A percentile compares a stretch with the other conserved stretches of the same genome.
Evolutionary conservation across 169 alveolate genomes (phyloP).

Genomic region (Babesia microti): DNA sequence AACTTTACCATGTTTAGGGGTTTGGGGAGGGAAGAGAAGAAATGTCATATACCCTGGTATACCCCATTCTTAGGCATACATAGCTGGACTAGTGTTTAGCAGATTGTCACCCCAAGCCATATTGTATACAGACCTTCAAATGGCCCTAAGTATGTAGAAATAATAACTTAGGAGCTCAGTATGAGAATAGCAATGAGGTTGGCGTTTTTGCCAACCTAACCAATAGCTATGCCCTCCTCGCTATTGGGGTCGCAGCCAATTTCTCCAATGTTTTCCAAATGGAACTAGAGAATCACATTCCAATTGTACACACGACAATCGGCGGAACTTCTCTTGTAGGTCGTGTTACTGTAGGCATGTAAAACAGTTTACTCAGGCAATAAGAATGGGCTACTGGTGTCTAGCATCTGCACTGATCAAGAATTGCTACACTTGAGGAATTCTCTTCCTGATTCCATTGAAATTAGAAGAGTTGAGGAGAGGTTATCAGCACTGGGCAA

Average conservation of each 20-base stretch:
- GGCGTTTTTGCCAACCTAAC: conserved; percentile 96
- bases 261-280: conserved; percentile 92
- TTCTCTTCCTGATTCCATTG: conserved; percentile 88
- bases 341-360: conserved; percentile 85
- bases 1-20: background rate
- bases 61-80: background rate
- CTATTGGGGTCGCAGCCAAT: conserved; percentile 91
- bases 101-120: background rate
- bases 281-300: conserved; percentile 86
- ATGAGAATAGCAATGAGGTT: conserved; percentile 92
- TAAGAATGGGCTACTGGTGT: conserved; percentile 91
- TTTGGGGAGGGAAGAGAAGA: conserved; percentile 2
- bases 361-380: conserved; percentile 61
- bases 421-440: conserved; percentile 92
- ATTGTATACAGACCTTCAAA: conserved; percentile 1
- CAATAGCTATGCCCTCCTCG: conserved; percentile 86
- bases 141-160: conserved; percentile 43
- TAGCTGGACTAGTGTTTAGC: background rate
- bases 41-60: background rate
- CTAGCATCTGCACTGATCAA: conserved; percentile 92
- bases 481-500: conserved; percentile 96
- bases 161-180: conserved; percentile 63
- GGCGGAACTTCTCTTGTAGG: conserved; percentile 96
- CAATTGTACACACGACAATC: conserved; percentile 89
- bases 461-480: conserved; percentile 93